Percentiles rank a stretch among this genome's conserved stretches.
phyloP scores from a whole-genome alignment of 192 early-diverging fungal species.

The Irineochytrium annulatum region DNA sequence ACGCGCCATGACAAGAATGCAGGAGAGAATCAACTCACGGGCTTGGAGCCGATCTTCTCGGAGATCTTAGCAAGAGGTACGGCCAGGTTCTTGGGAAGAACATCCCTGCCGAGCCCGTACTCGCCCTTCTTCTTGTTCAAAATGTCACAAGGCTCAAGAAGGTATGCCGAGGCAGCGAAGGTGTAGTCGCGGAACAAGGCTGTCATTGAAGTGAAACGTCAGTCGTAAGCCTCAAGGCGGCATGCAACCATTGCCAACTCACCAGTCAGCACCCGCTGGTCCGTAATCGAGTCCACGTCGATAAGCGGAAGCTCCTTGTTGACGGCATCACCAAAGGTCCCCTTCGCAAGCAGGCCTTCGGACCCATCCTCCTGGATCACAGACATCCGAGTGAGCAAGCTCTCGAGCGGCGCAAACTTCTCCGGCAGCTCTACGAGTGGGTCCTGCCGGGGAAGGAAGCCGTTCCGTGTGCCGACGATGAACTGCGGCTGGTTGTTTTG shows the following conservation, averaged over 20 bases:
- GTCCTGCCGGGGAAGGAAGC: slow-evolving; percentile 60
- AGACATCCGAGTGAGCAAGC: slow-evolving; percentile 75
- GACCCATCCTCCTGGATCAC: slow-evolving; percentile 61
- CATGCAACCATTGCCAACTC: slow-evolving; percentile 31
- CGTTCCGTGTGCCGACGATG: slow-evolving; percentile 38
- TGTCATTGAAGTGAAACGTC: slow-evolving; percentile 8
- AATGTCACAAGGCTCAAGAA: slow-evolving; percentile 86
- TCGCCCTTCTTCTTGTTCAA: slow-evolving; percentile 63
- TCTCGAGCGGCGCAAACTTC: slow-evolving; percentile 66
- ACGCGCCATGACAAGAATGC: slow-evolving; percentile 40
- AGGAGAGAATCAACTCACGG: slow-evolving; percentile 54
- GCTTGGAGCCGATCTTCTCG: slow-evolving; percentile 66
- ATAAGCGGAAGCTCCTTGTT: slow-evolving; percentile 65
- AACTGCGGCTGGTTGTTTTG: slow-evolving; percentile 21
- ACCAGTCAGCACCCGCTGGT: slow-evolving; percentile 63
- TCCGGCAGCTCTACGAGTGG: slow-evolving; percentile 66
- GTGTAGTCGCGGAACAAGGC: slow-evolving; percentile 87
- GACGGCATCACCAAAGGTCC: slow-evolving; percentile 75
- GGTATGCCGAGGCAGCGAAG: slow-evolving; percentile 80
- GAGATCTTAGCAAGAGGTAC: slow-evolving; percentile 69
- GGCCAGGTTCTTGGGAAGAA: slow-evolving; percentile 75
- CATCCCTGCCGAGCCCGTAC: slow-evolving; percentile 74
- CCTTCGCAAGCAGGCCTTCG: slow-evolving; percentile 71
- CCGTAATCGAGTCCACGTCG: slow-evolving; percentile 67
- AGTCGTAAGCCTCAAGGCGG: background rate